phyloP scores from a whole-genome alignment of 768 basidiomycete genomes.

The Boletellus sp. region DNA sequence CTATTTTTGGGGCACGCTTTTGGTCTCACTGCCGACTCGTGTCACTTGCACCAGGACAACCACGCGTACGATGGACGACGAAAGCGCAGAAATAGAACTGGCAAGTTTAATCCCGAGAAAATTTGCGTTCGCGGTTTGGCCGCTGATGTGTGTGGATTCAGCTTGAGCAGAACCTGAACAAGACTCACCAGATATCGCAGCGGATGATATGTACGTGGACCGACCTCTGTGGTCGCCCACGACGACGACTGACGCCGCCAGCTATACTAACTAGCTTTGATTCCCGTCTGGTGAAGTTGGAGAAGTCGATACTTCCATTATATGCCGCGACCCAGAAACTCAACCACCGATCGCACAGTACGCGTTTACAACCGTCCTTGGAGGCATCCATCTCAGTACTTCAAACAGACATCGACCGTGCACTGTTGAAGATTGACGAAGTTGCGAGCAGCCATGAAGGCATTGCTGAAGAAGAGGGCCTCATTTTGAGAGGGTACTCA shows the following conservation, averaged over 20 bases:
- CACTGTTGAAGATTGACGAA: constrained; percentile 74
- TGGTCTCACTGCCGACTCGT: background rate
- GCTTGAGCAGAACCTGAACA: constrained; percentile 86
- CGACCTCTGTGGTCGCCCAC: background rate
- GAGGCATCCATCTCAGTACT: background rate
- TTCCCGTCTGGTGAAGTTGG: constrained; percentile 73
- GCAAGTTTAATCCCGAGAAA: background rate
- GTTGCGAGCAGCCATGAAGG: constrained; percentile 73
- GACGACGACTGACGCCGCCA: constrained; percentile 35
- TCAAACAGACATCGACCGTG: constrained; percentile 71
- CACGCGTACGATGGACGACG: constrained; percentile 20
- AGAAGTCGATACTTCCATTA: constrained; percentile 82
- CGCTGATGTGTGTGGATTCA: constrained; percentile 22
- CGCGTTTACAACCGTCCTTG: constrained; percentile 24
- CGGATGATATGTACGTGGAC: constrained; percentile 72
- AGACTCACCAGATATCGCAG: constrained; percentile 80
- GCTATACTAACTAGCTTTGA: constrained; percentile 85
- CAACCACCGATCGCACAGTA: constrained; percentile 69
- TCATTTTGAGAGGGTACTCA: constrained; percentile 70
- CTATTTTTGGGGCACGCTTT: constrained; percentile 1
- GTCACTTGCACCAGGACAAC: background rate
- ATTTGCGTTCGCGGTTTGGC: background rate
- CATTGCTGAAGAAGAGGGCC: constrained; percentile 70
- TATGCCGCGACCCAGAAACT: constrained; percentile 74
- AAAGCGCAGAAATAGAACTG: constrained; percentile 27